phyloP scores from a whole-genome alignment of 495 filamentous ascomycete genomes.

The Penicillium paxilli region DNA sequence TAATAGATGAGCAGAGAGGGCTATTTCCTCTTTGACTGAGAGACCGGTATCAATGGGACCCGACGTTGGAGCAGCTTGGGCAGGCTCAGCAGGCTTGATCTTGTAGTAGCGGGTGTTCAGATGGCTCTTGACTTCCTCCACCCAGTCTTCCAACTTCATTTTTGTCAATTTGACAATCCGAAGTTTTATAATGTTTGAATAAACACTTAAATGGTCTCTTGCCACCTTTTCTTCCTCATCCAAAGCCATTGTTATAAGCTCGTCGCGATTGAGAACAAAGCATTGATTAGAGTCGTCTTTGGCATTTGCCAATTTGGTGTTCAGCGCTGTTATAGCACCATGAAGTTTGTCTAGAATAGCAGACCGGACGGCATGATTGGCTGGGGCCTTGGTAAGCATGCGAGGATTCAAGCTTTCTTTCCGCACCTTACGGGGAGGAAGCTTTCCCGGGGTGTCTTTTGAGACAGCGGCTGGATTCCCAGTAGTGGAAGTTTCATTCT shows the following conservation, averaged over 20 bases:
- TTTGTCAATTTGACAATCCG: slow-evolving; percentile 72
- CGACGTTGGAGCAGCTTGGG: slow-evolving; percentile 19
- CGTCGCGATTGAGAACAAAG: slow-evolving; percentile 62
- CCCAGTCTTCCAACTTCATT: slow-evolving; percentile 69
- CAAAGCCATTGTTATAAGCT: slow-evolving; percentile 73
- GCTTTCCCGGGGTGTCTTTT: neutral
- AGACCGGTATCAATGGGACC: slow-evolving; percentile 65
- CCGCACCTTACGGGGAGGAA: slow-evolving; percentile 35
- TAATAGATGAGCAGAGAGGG: slow-evolving; percentile 57
- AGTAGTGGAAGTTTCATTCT: neutral
- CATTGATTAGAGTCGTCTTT: slow-evolving; percentile 56
- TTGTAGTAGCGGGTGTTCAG: slow-evolving; percentile 46
- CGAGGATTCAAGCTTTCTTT: slow-evolving; percentile 73
- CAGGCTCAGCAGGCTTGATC: slow-evolving; percentile 23
- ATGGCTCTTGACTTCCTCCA: slow-evolving; percentile 41
- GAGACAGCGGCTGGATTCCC: slow-evolving; percentile 3
- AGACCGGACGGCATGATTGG: slow-evolving; percentile 64
- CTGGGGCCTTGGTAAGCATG: slow-evolving; percentile 71
- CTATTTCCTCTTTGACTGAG: slow-evolving; percentile 63
- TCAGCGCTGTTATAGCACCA: slow-evolving; percentile 68
- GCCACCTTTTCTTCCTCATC: slow-evolving; percentile 84
- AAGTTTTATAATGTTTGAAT: slow-evolving; percentile 78
- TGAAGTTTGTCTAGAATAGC: slow-evolving; percentile 73
- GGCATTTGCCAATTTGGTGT: slow-evolving; percentile 51
- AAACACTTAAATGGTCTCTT: slow-evolving; percentile 63